phyloP scores from a whole-genome alignment of 352 stramenopile species.

The Globisporangium viniferum region DNA sequence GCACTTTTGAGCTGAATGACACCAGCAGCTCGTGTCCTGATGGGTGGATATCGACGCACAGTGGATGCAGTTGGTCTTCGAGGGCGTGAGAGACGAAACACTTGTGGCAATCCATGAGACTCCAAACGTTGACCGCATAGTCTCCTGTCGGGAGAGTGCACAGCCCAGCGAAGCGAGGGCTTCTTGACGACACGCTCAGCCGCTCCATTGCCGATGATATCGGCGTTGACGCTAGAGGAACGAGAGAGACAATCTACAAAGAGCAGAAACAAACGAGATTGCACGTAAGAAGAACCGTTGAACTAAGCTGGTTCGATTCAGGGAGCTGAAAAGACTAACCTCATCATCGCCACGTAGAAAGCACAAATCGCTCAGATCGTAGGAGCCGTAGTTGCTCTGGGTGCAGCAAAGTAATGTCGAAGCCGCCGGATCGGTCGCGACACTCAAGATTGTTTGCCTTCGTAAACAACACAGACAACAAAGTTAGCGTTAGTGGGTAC shows the following conservation, averaged over 20 bases:
- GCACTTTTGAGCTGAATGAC: constrained; percentile 46
- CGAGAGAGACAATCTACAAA: constrained; percentile 36
- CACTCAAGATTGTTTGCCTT: constrained; percentile 41
- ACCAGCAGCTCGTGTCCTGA: constrained; percentile 50
- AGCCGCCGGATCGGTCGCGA: constrained; percentile 48
- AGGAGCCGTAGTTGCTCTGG: constrained; percentile 53
- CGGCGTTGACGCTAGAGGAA: constrained; percentile 42
- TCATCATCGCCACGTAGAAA: constrained; percentile 68
- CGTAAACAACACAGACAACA: neutral
- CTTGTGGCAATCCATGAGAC: constrained; percentile 50
- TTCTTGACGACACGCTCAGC: constrained; percentile 43
- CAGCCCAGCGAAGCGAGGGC: constrained; percentile 41
- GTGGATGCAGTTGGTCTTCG: constrained; percentile 32
- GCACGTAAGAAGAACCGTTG: neutral
- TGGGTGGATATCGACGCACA: constrained; percentile 60
- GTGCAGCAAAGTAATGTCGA: constrained; percentile 61
- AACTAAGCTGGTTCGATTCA: neutral
- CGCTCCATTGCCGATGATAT: constrained; percentile 33
- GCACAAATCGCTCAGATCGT: constrained; percentile 71
- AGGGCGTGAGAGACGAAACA: constrained; percentile 54
- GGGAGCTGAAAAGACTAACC: constrained; percentile 12
- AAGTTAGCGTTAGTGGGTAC: neutral
- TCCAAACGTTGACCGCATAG: constrained; percentile 59
- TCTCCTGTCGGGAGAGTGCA: constrained; percentile 40
- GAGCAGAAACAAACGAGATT: neutral